Conservation (phyloP, 2,329 filamentous ascomycete genomes). For the Dothideomycetidae sp. region DNA sequence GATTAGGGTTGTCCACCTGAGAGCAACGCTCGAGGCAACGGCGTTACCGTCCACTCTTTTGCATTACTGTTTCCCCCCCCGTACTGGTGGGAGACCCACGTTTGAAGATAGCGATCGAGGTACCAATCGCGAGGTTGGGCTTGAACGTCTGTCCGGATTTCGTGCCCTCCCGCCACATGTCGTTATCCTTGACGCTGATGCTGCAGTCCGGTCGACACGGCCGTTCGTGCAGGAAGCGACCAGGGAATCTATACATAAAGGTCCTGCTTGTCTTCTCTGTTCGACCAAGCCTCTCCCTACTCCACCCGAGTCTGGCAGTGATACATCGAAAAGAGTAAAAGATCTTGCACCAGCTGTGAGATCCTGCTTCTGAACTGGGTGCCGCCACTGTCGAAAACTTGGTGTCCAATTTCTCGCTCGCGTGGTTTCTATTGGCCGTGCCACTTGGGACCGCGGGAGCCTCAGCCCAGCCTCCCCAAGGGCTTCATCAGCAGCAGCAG, state of each 20-base stretch:
- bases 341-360: neutral
- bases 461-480: too few species aligned
- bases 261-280: constrained; percentile 3
- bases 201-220: constrained; percentile 9
- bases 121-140: constrained; percentile 5
- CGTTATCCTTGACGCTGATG: constrained; percentile 8
- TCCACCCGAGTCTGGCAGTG: neutral
- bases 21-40: constrained; percentile 7
- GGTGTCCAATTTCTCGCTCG: too few species aligned
- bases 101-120: neutral
- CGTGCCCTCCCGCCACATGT: constrained; percentile 1
- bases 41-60: constrained; percentile 6
- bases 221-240: constrained; percentile 4
- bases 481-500: too few species aligned
- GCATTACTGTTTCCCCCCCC: constrained; percentile 4
- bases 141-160: constrained; percentile 2
- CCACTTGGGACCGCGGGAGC: too few species aligned
- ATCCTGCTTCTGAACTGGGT: neutral
- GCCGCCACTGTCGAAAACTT: neutral
- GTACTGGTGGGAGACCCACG: constrained; percentile 4
- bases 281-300: constrained; percentile 1
- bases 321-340: constrained; percentile 1
- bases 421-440: neutral
- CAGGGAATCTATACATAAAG: constrained; percentile 1
- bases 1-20: too few species aligned